Percentiles rank a stretch among this genome's conserved stretches.
Evolutionary conservation across 768 basidiomycete species (phyloP).

Genomic region (Thelephora aurantiotincta): DNA sequence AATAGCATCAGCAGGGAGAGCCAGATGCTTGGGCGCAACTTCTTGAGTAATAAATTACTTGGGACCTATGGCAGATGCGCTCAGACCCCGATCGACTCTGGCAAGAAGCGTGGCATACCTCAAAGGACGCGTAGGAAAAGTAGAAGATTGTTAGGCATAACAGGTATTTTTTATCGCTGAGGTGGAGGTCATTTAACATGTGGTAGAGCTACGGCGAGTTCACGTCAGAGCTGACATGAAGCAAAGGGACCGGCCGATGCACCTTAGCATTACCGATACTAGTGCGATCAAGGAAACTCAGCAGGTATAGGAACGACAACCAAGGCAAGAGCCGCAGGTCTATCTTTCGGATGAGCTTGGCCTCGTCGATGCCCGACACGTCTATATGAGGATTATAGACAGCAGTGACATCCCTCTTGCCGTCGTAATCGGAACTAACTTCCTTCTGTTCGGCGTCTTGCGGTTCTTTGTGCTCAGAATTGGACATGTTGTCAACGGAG

Average conservation of each 20-base stretch:
- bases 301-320: constrained; percentile 61
- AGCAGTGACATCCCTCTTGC: neutral
- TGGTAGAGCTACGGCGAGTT: constrained; percentile 38
- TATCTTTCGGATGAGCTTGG: constrained; percentile 55
- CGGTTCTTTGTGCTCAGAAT: no score
- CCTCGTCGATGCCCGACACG: constrained; percentile 48
- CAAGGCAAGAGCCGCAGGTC: constrained; percentile 54
- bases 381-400: constrained; percentile 35
- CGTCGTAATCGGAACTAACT: no score
- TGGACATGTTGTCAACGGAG: no score
- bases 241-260: constrained; percentile 8
- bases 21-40: constrained; percentile 67
- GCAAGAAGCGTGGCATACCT: constrained; percentile 21
- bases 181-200: constrained; percentile 40
- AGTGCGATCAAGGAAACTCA: constrained; percentile 55
- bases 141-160: constrained; percentile 43
- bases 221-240: neutral
- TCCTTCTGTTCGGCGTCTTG: no score
- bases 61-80: constrained; percentile 30
- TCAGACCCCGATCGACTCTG: neutral
- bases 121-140: constrained; percentile 54
- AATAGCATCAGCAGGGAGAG: constrained; percentile 57
- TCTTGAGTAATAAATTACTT: constrained; percentile 59
- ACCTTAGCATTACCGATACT: constrained; percentile 38
- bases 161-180: constrained; percentile 53